These are phyloP conservation scores for Kluyveromyces sp. DNA, from an alignment of 1,139 yeast genomes.

Conservation along the genomic window DNA sequence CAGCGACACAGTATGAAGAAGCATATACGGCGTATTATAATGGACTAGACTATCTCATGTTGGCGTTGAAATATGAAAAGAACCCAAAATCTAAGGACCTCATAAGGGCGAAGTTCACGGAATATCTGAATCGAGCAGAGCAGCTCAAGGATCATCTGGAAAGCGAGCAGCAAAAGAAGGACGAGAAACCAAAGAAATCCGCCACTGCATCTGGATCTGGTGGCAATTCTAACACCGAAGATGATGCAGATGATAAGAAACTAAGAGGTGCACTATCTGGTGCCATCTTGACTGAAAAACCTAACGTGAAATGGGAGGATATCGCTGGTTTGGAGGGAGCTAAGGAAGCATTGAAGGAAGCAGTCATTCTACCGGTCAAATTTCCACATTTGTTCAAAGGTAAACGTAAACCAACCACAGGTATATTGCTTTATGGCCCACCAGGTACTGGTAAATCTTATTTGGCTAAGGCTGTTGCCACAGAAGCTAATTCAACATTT, in stretches of 20 bases:
- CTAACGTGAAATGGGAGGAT: constrained; percentile 91
- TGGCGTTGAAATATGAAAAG: constrained; percentile 93
- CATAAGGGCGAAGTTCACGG: constrained; percentile 82
- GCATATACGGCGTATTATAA: constrained; percentile 90
- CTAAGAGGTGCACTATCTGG: constrained; percentile 87
- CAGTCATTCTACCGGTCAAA: constrained; percentile 89
- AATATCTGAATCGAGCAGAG: constrained; percentile 88
- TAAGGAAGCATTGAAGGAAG: constrained; percentile 94
- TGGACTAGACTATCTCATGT: constrained; percentile 91
- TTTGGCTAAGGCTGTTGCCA: constrained; percentile 96
- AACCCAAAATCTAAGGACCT: constrained; percentile 83
- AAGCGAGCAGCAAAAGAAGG: constrained; percentile 40
- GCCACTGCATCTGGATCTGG: constrained; percentile 26
- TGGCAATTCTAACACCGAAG: constrained; percentile 50
- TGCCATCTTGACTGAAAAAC: constrained; percentile 85
- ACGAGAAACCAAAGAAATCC: constrained; percentile 32
- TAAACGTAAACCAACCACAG: constrained; percentile 86
- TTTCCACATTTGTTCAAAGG: constrained; percentile 95
- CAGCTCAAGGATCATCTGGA: constrained; percentile 87
- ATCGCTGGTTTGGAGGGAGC: constrained; percentile 95
- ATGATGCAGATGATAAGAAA: constrained; percentile 79
- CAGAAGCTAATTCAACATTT: constrained; percentile 94
- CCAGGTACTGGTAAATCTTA: constrained; percentile 99
- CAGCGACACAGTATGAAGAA: constrained; percentile 84
- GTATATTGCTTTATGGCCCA: constrained; percentile 90